Conservation (phyloP, 768 basidiomycete genomes). For the Macrolepiota dolichaula region DNA sequence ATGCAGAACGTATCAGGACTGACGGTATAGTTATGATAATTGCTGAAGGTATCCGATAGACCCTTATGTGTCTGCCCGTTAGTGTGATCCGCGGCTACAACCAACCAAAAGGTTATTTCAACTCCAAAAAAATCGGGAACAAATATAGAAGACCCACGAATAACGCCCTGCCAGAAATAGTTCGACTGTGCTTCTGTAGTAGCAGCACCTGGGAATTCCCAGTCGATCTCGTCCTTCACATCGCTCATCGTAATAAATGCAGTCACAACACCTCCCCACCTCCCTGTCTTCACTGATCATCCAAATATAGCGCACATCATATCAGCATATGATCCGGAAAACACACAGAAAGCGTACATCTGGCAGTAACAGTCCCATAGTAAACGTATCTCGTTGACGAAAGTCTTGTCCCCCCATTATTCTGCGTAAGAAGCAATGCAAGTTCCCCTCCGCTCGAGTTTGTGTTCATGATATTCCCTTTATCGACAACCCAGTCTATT, state of each 20-base stretch:
- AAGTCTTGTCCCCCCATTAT: constrained; percentile 72
- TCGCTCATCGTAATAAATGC: constrained; percentile 86
- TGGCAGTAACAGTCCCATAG: constrained; percentile 73
- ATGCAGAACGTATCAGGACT: constrained; percentile 19
- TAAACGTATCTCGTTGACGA: constrained; percentile 80
- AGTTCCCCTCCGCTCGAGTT: constrained; percentile 63
- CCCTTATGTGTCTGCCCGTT: constrained; percentile 46
- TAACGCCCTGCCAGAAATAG: constrained; percentile 72
- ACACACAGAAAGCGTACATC: constrained; percentile 32
- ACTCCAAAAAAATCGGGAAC: not conserved
- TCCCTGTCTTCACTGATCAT: constrained; percentile 66
- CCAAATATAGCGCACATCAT: not conserved
- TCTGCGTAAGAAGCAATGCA: constrained; percentile 62
- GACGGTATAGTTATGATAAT: constrained; percentile 78
- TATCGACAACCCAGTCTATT: constrained; percentile 69
- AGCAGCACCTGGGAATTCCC: constrained; percentile 72
- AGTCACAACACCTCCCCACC: constrained; percentile 78
- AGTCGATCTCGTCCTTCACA: constrained; percentile 84
- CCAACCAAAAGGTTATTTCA: not conserved
- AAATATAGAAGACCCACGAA: constrained; percentile 43
- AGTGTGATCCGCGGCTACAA: constrained; percentile 35
- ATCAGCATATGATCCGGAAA: not conserved
- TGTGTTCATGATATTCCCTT: constrained; percentile 63
- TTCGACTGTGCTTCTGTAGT: constrained; percentile 74
- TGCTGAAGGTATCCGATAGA: constrained; percentile 59